A percentile compares a stretch with the other conserved stretches of the same genome.
These are phyloP conservation scores for Pilasporangium apinafurcum DNA, from an alignment of 352 stramenopile species.

Conservation along the genomic window DNA sequence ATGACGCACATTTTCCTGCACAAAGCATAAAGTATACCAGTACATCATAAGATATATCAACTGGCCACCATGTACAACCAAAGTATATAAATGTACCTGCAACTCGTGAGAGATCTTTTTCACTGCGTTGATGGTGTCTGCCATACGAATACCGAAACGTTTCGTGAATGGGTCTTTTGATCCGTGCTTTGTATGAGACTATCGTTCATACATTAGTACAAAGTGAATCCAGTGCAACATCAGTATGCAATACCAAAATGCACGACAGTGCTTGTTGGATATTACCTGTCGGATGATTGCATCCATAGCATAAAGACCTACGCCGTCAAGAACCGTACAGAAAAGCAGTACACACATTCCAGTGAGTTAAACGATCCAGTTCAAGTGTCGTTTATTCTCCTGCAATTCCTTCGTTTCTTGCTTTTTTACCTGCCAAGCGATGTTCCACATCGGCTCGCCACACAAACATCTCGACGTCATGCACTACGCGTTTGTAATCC, in stretches of 20 bases:
- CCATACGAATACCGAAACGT: slow-evolving; percentile 69
- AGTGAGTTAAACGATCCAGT: background rate
- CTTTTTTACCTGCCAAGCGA: slow-evolving; percentile 49
- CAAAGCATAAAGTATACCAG: background rate
- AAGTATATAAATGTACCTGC: slow-evolving; percentile 53
- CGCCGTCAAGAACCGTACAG: background rate
- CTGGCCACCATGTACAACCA: no score
- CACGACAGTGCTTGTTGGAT: no score
- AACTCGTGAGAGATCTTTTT: slow-evolving; percentile 58
- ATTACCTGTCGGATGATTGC: slow-evolving; percentile 76
- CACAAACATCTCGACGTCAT: slow-evolving; percentile 79
- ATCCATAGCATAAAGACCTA: slow-evolving; percentile 77
- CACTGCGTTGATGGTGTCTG: slow-evolving; percentile 62
- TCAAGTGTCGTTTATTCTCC: background rate
- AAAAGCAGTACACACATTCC: slow-evolving; percentile 3
- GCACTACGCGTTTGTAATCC: slow-evolving; percentile 86
- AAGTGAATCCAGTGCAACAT: no score
- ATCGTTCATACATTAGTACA: no score
- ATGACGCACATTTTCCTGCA: slow-evolving; percentile 46
- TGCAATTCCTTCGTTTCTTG: background rate
- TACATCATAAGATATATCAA: background rate
- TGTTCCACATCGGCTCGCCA: slow-evolving; percentile 83
- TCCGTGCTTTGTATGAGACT: slow-evolving; percentile 63
- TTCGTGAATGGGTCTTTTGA: slow-evolving; percentile 69
- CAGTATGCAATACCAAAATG: no score